Evolutionary conservation across 768 basidiomycete species (phyloP), one percentile per base, ranked within the genome.

Genomic region (Lentinula boryana): DNA sequence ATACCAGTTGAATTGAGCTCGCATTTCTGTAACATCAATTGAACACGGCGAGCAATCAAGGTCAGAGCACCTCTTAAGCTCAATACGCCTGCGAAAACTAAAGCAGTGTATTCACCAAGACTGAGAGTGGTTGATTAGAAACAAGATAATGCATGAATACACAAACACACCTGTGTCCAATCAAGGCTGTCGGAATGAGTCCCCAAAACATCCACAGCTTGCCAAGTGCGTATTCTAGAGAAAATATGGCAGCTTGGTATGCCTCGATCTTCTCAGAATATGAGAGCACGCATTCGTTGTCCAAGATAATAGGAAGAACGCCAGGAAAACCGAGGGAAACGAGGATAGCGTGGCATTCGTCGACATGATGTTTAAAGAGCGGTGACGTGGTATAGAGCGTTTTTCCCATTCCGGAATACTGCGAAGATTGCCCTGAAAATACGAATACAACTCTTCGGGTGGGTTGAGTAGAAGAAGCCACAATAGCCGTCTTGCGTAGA

Each of bases 21-120:
- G 65, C 86, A 88, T 58, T 74, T 78, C 49, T 70, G 71, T 18
- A 76, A 68, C 74, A 90, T 84, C 13, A 87, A 70, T n/a, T 78
- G 78, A 6, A 80, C 84, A 46, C 88, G 78, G 46, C 72, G 73
- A 2, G 84, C 85, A 43, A 90, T 78, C 27, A 90, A 68, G 4
- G 72, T 69, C 13, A 91, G 74, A 3, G 84, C 87, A 15, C 80
- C 82, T 62, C 80, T 73, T 16, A 90, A 71, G 0, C 77, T 75
- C 13, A 91, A 65, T 1, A 88, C 82, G 0, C 76, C 80, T 0
- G 88, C 83, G n/a, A 78, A 72, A 16, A 85, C 84, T 43, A 91
- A 78, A 9, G 86, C 89, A 7, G 84, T 84, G 58, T 88, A 91
- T 74, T 91, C 89, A 43, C 89, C 89, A 16, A 91, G 77, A 69